A percentile compares a stretch with the other conserved stretches of the same genome.
phyloP scores from a whole-genome alignment of 1,139 yeast species.

The Torulaspora globosa region DNA sequence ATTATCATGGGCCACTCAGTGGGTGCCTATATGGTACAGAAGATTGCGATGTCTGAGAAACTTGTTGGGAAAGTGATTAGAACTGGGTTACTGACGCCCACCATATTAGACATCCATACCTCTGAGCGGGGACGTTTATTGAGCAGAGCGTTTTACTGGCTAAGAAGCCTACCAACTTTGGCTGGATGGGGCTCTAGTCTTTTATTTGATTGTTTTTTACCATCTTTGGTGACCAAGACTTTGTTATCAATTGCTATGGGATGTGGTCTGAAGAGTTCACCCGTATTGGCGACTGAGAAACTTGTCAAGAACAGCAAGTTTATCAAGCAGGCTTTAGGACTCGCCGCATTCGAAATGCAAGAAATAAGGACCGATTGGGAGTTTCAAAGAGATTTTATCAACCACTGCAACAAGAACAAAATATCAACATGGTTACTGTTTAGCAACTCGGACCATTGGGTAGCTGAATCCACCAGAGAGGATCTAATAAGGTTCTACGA shows the following conservation, averaged over 20 bases:
- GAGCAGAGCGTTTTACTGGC: constrained; percentile 28
- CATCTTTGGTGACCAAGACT: constrained; percentile 20
- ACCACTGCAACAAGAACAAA: constrained; percentile 42
- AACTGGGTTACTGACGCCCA: constrained; percentile 59
- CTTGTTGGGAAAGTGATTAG: constrained; percentile 19
- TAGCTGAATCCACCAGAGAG: constrained; percentile 47
- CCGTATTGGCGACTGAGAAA: constrained; percentile 45
- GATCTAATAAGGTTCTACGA: constrained; percentile 43
- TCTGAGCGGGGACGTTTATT: constrained; percentile 50
- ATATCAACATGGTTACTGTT: constrained; percentile 50
- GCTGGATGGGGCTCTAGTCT: constrained; percentile 18
- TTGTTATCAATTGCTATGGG: constrained; percentile 17
- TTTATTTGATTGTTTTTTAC: constrained; percentile 21
- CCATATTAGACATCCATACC: constrained; percentile 50
- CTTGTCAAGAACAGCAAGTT: constrained; percentile 44
- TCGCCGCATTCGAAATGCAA: constrained; percentile 55
- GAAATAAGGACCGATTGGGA: constrained; percentile 39
- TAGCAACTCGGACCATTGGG: constrained; percentile 60
- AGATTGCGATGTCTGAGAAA: constrained; percentile 37
- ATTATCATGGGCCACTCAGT: constrained; percentile 57
- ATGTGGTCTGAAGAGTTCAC: constrained; percentile 20
- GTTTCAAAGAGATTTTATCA: constrained; percentile 41
- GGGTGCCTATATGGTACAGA: constrained; percentile 54
- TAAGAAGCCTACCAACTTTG: constrained; percentile 15
- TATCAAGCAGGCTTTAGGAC: constrained; percentile 47